These are phyloP conservation scores for Rhodomyrtus psidioides DNA, from an alignment of 441 rosid species.

Conservation along the genomic window DNA sequence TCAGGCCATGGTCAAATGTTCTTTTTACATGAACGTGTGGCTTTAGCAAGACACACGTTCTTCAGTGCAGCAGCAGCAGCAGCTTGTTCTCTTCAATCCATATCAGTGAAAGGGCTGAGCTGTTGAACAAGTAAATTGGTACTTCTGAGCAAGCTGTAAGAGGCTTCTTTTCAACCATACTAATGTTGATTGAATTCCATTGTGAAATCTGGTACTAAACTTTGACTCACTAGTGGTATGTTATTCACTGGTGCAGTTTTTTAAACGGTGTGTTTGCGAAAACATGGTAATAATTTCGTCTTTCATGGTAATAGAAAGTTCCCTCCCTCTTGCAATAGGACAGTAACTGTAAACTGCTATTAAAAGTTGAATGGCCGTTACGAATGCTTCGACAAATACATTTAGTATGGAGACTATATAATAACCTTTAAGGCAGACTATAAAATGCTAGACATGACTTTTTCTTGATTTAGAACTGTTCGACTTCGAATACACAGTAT, in stretches of 20 bases:
- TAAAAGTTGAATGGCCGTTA: neutral
- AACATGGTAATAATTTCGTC: slow-evolving; percentile 45
- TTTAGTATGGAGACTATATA: neutral
- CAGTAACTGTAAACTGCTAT: neutral
- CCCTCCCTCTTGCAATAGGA: neutral
- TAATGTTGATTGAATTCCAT: too few relatives aligned
- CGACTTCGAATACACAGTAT: neutral
- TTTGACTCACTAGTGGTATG: neutral
- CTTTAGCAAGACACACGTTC: too few relatives aligned
- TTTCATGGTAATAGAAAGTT: neutral
- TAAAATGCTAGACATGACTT: neutral
- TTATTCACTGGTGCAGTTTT: slow-evolving; percentile 40
- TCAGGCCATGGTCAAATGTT: too few relatives aligned
- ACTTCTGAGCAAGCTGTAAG: too few relatives aligned
- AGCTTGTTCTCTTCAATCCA: too few relatives aligned
- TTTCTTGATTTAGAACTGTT: neutral
- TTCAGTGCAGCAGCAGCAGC: too few relatives aligned
- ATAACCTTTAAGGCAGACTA: neutral
- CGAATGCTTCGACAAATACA: neutral
- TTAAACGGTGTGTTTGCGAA: slow-evolving; percentile 91
- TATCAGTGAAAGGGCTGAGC: too few relatives aligned
- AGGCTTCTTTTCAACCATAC: too few relatives aligned
- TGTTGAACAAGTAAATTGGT: too few relatives aligned
- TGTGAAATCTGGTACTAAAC: too few relatives aligned
- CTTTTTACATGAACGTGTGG: too few relatives aligned